Evolutionary conservation across 1,284 basidiomycete genomes (phyloP), one percentile per base, ranked within the genome.

Genomic region (Ganoderma multipileum): DNA sequence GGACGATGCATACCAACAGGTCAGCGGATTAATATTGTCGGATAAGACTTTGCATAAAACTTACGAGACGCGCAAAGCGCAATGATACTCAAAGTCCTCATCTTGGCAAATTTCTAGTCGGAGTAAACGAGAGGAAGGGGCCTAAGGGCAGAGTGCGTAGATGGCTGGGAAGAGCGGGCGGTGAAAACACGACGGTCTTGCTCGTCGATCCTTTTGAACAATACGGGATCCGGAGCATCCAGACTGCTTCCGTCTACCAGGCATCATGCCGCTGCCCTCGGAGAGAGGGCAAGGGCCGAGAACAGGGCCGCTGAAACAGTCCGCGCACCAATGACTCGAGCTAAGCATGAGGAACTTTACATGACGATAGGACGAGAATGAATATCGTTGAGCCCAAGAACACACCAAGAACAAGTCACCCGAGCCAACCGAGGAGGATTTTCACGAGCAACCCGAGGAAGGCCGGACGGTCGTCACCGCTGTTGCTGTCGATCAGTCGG

Each of bases 381-480:
- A 42, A 20, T 20, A 11, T 28, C 50, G 23, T 16, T 16, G 26
- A 4, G 52, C 7, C 2, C 28, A 33, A 18, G 38, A 39, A 39
- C 33, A 33, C 8, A 33, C 33, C 33, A 33, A 54, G 50, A 28
- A 28, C 12, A 8, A 14, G 52, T 18, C n/a, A 28, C 26, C 50
- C 3, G 26, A 28, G 23, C 23, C 28, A 55, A 8, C 28, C 52
- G 52, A 55, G 28, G 52, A 55, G 28, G 52, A 55, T 55, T 55
- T 55, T 64, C 62, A 55, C 62, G 39, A 41, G 50, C 23, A 64
- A 64, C 36, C 62, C 62, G 62, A 39, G 47, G 14, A 41, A 64
- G 50, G 26, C 62, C 62, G 62, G 42, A 26, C n/a, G 38, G 47
- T 23, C 6, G 36, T 33, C 12, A 54, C 3, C 20, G 50, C 3